phyloP scores from a whole-genome alignment of 108 stramenopile genomes.

The Mediolabrus comicus region DNA sequence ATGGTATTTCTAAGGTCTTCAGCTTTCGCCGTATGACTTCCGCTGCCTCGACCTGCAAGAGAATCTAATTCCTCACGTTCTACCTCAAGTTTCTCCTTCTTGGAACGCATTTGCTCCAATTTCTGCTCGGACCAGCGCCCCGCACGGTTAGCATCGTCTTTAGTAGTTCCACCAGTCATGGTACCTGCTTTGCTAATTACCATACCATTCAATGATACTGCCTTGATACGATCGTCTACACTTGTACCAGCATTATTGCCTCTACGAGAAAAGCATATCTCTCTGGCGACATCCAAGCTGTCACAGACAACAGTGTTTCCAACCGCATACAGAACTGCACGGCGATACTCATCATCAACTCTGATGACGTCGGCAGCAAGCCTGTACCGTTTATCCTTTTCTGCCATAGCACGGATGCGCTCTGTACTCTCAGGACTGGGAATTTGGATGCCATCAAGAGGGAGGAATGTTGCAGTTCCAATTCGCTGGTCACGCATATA shows the following conservation, averaged over 20 bases:
- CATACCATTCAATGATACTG: constrained; percentile 92
- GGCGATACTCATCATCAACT: constrained; percentile 70
- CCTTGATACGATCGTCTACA: constrained; percentile 78
- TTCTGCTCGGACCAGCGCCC: constrained; percentile 80
- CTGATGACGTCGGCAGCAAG: constrained; percentile 90
- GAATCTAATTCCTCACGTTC: constrained; percentile 71
- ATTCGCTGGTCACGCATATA: constrained; percentile 94
- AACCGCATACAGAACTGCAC: constrained; percentile 92
- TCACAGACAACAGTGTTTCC: constrained; percentile 95
- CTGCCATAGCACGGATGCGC: constrained; percentile 84
- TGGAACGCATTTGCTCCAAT: constrained; percentile 60
- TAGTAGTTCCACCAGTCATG: constrained; percentile 95
- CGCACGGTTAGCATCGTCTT: constrained; percentile 66
- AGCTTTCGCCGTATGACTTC: constrained; percentile 45
- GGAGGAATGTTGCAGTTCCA: constrained; percentile 94
- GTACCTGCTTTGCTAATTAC: constrained; percentile 97
- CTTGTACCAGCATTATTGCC: constrained; percentile 18
- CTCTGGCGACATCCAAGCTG: constrained; percentile 88
- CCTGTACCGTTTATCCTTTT: constrained; percentile 73
- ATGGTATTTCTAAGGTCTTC: constrained; percentile 79
- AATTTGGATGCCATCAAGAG: constrained; percentile 86
- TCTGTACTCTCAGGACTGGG: constrained; percentile 77
- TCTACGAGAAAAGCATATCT: constrained; percentile 72
- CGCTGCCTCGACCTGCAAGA: constrained; percentile 43
- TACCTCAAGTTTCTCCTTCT: constrained; percentile 73